A percentile compares a stretch with the other conserved stretches of the same genome.
Conservation (phyloP, 441 rosid genomes). For the Sinapis alba region DNA sequence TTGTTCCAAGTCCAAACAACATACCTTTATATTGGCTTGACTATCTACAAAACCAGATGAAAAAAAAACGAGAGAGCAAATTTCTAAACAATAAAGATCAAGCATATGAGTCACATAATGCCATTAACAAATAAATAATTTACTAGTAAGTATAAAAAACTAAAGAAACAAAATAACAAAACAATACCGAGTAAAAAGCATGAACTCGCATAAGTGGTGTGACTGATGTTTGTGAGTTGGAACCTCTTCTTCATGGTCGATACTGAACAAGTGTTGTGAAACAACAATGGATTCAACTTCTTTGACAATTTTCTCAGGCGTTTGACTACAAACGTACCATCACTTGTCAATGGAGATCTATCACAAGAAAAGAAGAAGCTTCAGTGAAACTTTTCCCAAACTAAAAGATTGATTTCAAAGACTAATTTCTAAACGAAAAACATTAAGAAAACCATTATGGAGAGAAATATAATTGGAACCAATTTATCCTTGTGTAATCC, state of each 20-base stretch:
- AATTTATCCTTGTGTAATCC: too few relatives aligned
- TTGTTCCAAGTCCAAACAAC: neutral
- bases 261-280: neutral
- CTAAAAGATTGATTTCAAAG: neutral
- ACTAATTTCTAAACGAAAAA: neutral
- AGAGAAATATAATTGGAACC: neutral
- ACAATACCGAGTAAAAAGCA: neutral
- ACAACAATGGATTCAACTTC: neutral
- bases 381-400: neutral
- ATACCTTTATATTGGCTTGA: neutral
- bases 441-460: neutral
- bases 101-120: neutral
- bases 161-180: neutral
- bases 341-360: neutral
- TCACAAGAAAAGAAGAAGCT: neutral
- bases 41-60: neutral
- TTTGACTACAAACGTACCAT: neutral
- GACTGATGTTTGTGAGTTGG: neutral
- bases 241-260: neutral
- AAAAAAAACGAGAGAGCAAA: neutral
- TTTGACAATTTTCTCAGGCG: neutral
- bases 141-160: neutral
- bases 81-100: neutral
- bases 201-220: neutral
- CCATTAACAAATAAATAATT: neutral